Base-by-base conservation (phyloP, 495 filamentous ascomycete species). In the Lophiostoma macrostomum region DNA sequence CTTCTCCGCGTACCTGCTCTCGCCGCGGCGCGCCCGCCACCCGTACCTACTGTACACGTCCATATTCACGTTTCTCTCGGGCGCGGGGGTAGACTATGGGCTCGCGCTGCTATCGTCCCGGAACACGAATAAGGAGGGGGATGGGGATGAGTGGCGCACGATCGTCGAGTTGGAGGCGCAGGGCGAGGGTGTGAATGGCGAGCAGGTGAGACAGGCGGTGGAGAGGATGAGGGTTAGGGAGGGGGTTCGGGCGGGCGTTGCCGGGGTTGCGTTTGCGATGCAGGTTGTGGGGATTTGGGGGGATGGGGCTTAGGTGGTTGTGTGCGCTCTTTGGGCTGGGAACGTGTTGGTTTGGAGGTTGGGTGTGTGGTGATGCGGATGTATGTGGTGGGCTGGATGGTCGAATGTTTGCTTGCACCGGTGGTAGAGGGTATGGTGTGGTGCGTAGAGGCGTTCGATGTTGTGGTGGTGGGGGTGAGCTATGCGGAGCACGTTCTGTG, bases 241-340 rank as follows among this genome's bases (percentile, higher is more conserved):
- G 69, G 61, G 77, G 19, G 69, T 80, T 13, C 77, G 86, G 66
- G 74, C 76, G 20, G 79, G 68, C 10, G 66, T 91, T 23, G 75
- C 79, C 22, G 84, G 84, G 1, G 11, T 85, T 47, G 88, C 80
- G 0, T 84, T 94, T 64, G 64, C 79, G 28, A 83, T 95, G 74
- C 82, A 80, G 3, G 79, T 95, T 32, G 76, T 96, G 19, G 90
- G 90, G 1, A 79, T 95, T 56, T 96, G 90, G 90, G 90, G 90
- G 1, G 90, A 96, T 74, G 85, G 53, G 13, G 47, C 54, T 12
- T 58, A 50, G 24, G n/a, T n/a, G n/a, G n/a, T n/a, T n/a, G n/a
- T n/a, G n/a, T n/a, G n/a, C n/a, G n/a, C n/a, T n/a, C n/a, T n/a
- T n/a, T n/a, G n/a, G n/a, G n/a, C n/a, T n/a, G n/a, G n/a, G n/a